Conservation (phyloP, 768 basidiomycete species). For the Russula virescens region DNA sequence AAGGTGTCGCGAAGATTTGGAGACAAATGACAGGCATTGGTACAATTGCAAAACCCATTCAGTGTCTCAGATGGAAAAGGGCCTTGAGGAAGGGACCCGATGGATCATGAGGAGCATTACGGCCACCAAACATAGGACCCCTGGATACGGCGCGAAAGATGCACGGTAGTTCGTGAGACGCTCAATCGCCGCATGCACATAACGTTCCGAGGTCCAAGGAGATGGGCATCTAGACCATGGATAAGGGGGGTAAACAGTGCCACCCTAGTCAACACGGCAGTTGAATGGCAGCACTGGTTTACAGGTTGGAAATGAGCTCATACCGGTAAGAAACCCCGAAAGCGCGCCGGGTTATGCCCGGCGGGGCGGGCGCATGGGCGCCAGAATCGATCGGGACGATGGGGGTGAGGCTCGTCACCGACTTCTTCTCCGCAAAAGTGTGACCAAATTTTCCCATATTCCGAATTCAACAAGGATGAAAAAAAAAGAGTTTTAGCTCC, state of each 20-base stretch:
- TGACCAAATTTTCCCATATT: background rate
- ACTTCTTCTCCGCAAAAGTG: constrained; percentile 5
- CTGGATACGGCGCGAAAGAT: constrained; percentile 8
- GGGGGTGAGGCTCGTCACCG: background rate
- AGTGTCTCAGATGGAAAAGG: background rate
- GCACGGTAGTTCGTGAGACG: background rate
- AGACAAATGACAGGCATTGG: background rate
- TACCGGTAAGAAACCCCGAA: background rate
- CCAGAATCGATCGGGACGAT: background rate
- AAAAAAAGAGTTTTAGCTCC: too few relatives aligned
- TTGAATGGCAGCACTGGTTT: background rate
- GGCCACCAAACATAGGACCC: constrained; percentile 8
- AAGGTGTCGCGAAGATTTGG: background rate
- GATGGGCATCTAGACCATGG: constrained; percentile 8
- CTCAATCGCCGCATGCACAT: constrained; percentile 17
- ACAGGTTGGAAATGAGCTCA: constrained; percentile 2
- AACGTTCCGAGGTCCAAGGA: constrained; percentile 20
- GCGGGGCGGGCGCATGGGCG: background rate
- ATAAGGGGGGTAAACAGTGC: background rate
- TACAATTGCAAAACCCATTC: background rate
- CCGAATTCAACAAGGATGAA: background rate
- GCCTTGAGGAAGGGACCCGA: background rate
- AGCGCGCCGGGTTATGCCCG: background rate
- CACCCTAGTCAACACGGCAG: constrained; percentile 3
- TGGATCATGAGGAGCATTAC: constrained; percentile 9